Evolutionary conservation across 2,329 filamentous ascomycete genomes (phyloP).

Genomic region (Fusarium sacchari): DNA sequence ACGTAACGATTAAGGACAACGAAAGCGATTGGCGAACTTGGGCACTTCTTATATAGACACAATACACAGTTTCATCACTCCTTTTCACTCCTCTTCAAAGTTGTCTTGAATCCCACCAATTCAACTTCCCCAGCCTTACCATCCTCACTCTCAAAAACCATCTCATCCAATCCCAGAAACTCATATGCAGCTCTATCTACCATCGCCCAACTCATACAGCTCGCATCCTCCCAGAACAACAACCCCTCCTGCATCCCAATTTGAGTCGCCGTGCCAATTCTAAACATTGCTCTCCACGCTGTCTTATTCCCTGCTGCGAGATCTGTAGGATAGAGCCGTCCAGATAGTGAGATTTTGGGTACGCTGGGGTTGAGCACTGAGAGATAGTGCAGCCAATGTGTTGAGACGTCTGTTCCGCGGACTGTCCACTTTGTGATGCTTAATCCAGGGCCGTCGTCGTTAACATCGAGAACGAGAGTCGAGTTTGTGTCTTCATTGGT

Average conservation of each 20-base stretch:
- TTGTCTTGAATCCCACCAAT: slow-evolving; percentile 2
- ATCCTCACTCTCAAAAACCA: background rate
- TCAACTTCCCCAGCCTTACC: background rate
- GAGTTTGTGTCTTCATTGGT: background rate
- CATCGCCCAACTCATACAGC: slow-evolving; percentile 1
- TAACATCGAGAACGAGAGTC: background rate
- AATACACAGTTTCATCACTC: background rate
- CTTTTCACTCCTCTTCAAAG: background rate
- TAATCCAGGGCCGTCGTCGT: background rate
- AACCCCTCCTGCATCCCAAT: background rate
- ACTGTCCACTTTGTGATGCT: background rate
- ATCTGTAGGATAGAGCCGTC: background rate
- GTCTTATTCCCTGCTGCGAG: background rate
- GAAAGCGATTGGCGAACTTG: background rate
- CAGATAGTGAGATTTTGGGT: background rate
- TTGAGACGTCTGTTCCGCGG: slow-evolving; percentile 1
- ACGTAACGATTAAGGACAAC: no score
- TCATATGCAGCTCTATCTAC: background rate
- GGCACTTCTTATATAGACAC: background rate
- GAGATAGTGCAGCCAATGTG: slow-evolving; percentile 1
- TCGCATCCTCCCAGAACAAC: slow-evolving; percentile 9
- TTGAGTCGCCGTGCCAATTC: background rate
- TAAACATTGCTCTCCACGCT: background rate
- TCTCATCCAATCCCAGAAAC: background rate
- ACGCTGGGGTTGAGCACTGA: background rate